These are phyloP conservation scores for Mortierella sp. DNA, from an alignment of 371 early-diverging fungal genomes.

Conservation along the genomic window DNA sequence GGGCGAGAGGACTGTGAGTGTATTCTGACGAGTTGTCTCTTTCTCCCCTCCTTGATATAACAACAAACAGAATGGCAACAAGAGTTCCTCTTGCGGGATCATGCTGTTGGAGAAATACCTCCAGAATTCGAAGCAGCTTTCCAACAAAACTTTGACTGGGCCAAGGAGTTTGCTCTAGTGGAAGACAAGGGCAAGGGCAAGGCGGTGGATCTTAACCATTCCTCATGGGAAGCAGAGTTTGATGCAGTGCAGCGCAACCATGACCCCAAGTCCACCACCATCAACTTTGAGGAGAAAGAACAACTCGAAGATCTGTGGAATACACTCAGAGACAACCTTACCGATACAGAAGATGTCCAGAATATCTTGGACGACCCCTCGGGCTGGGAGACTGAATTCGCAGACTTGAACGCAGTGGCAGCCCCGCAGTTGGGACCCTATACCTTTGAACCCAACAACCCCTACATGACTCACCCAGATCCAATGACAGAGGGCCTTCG, in stretches of 20 bases:
- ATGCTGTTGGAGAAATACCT: conserved; percentile 61
- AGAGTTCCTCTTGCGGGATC: conserved; percentile 69
- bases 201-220: conserved; percentile 57
- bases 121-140: conserved; percentile 73
- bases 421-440: conserved; percentile 75
- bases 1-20: too few relatives aligned
- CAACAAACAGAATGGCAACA: conserved; percentile 69
- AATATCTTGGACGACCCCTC: conserved; percentile 54
- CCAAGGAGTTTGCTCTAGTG: conserved; percentile 63
- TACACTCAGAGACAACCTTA: conserved; percentile 63
- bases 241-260: conserved; percentile 56
- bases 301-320: conserved; percentile 71
- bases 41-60: conserved; percentile 17
- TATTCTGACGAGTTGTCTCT: conserved; percentile 11
- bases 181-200: conserved; percentile 65
- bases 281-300: conserved; percentile 58
- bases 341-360: conserved; percentile 57
- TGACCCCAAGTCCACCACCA: conserved; percentile 48
- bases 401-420: conserved; percentile 54
- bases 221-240: conserved; percentile 79
- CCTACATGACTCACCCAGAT: conserved; percentile 67
- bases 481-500: conserved; percentile 65
- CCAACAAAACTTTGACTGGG: conserved; percentile 75
- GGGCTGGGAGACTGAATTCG: conserved; percentile 72
- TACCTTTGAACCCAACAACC: conserved; percentile 81